These are phyloP conservation scores for Singerocomus inundabilis DNA, from an alignment of 1,284 basidiomycete genomes.

Conservation along the genomic window DNA sequence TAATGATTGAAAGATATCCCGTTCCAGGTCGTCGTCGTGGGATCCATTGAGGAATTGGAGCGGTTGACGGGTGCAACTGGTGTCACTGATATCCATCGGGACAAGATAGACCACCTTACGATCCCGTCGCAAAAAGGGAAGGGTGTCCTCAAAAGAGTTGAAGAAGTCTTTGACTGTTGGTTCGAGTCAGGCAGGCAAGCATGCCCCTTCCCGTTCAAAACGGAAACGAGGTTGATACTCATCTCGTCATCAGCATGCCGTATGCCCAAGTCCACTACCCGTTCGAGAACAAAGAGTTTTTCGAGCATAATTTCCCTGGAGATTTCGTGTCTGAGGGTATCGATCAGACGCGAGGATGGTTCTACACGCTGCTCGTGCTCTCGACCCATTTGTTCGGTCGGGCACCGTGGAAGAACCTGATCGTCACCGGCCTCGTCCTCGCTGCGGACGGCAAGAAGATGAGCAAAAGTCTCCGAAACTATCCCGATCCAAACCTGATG, in stretches of 20 bases:
- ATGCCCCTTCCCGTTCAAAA: no score
- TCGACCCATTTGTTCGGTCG: slow-evolving; percentile 92
- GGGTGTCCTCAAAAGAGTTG: slow-evolving; percentile 83
- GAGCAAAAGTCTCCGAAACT: slow-evolving; percentile 98
- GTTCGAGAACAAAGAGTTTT: slow-evolving; percentile 92
- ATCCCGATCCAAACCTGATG: slow-evolving; percentile 94
- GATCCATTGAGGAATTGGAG: slow-evolving; percentile 89
- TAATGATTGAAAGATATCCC: background rate
- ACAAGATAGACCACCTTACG: slow-evolving; percentile 94
- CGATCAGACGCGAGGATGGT: slow-evolving; percentile 97
- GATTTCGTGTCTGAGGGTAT: slow-evolving; percentile 98
- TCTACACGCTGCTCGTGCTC: slow-evolving; percentile 96
- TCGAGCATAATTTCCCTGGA: slow-evolving; percentile 89
- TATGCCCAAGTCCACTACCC: slow-evolving; percentile 98
- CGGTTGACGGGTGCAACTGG: slow-evolving; percentile 81
- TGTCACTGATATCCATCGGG: slow-evolving; percentile 92
- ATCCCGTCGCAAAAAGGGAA: slow-evolving; percentile 94
- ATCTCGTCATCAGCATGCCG: slow-evolving; percentile 92
- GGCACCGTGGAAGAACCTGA: slow-evolving; percentile 98
- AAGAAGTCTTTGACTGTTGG: slow-evolving; percentile 99
- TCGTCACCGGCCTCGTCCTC: slow-evolving; percentile 93
- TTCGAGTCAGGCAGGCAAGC: slow-evolving; percentile 96
- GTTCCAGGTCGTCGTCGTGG: slow-evolving; percentile 77
- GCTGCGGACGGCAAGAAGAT: slow-evolving; percentile 99
- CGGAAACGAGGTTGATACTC: no score